Base-by-base conservation (phyloP, 148 eudicot species). In the Dysphania ambrosioides region DNA sequence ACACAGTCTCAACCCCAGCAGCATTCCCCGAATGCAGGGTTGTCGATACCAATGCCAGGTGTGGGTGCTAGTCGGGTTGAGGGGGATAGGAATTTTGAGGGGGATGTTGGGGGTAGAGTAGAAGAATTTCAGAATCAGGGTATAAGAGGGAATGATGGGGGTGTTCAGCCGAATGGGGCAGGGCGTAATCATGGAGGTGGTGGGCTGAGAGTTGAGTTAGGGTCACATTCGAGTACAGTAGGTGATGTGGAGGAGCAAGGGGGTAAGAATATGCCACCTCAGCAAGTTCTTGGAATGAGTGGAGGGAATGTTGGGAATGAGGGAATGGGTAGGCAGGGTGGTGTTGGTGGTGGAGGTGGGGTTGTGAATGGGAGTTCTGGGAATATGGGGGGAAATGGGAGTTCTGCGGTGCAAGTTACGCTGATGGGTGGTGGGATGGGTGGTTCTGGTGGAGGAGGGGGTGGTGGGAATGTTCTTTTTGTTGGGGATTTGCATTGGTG, bases 401-500 rank as follows among this genome's bases (percentile, higher is more conserved):
- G 81, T 72, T 72, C 75, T 15, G 79, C 55, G 26, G 76, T 72
- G 66, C 80, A 77, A 58, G 71, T 77, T 57, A 55, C 78, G 1
- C 67, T 61, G 26, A 59, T 80, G 66, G 80, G 79, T 71, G 83
- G 63, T 12, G 85, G 72, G n/a, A 35, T 66, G 26, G 79, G 42
- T 19, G 76, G 71, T 34, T 71, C 66, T 24, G 86, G 55, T 2
- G 85, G 79, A 2, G 83, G 74, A 3, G 87, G 86, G 8, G 86
- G 82, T 35, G 86, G 89, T 26, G 84, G 87, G 47, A 83, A 91
- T 11, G 79, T 89, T 34, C 84, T 92, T 55, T 93, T 89, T 86
- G 98, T 93, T 58, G 98, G 98, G 26, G 97, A 93, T 67, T 77
- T 93, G 82, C 97, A 93, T 78, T 93, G 98, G 98, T 93, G 98